Evolutionary conservation across 176 grass and related monocot species (phyloP), one percentile per base, ranked within the genome.

Genomic region (Eragrostis curvula): DNA sequence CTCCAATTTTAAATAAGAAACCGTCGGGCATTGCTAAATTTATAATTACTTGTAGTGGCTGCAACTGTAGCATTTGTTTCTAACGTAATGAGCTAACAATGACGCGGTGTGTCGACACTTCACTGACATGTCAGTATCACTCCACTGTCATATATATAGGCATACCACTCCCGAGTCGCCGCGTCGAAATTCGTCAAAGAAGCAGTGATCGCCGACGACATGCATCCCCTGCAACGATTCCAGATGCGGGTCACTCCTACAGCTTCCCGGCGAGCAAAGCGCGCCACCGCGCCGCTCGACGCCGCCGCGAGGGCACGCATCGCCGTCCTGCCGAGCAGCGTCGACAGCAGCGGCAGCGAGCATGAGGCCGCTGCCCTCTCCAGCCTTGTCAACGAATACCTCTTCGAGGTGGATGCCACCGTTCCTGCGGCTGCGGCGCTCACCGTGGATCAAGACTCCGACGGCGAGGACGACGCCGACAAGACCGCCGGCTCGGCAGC

Each of bases 321-420:
- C 45, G 41, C 65, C 16, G 53, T 57, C 6, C 20, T 85, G 9
- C 74, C 83, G 6, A 48, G 53, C 16, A 72, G 68, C 61, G 24
- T 40, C 5, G 16, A 27, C 62, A 84, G 80, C 23, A 84, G 89
- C 75, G 89, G 89, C 80, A 87, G 75, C 70, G 80, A 84, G 80
- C 84, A 87, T 48, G 80, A 87, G 17, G 84, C 74, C 18, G 51
- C 83, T 0, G 29, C 71, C 21, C 84, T 79, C 12, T 87, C 85
- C 43, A 69, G 18, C 51, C 89, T 90, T 53, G 44, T 90, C 70
- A 82, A 87, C 62, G 89, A 77, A 15, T 85, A 85, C 70, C 78
- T 90, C 84, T 70, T 87, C 52, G 80, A 84, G 45, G 21, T 25
- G 70, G 70, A 73, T 13, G 25, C 56, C 20, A 72, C 68, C 12